Conservation (phyloP, 108 stramenopile species). For the Cyclotella atomus region DNA sequence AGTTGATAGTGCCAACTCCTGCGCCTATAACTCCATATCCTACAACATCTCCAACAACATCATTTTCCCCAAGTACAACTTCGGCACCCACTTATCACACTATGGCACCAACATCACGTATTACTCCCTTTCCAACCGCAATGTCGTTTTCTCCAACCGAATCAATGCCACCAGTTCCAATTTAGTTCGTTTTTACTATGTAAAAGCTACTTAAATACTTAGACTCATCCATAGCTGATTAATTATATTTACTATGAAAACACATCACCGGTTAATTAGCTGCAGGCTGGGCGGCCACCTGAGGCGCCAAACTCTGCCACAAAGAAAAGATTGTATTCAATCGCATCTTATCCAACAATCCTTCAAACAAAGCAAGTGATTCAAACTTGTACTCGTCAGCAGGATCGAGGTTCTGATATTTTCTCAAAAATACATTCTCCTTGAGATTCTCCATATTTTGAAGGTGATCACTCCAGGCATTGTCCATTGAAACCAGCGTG, state of each 20-base stretch:
- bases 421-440: slow-evolving; percentile 79
- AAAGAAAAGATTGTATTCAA: slow-evolving; percentile 84
- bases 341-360: slow-evolving; percentile 83
- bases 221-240: too few species aligned
- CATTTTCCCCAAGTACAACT: not conserved
- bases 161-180: not conserved
- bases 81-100: not conserved
- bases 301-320: slow-evolving; percentile 73
- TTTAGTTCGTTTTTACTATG: not conserved
- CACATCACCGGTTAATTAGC: not conserved
- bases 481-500: slow-evolving; percentile 88
- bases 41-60: not conserved
- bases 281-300: not conserved
- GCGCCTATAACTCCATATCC: slow-evolving; percentile 1
- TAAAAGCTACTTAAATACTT: too few species aligned
- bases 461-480: slow-evolving; percentile 91
- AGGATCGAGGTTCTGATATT: slow-evolving; percentile 79
- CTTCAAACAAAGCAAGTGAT: slow-evolving; percentile 75
- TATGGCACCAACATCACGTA: not conserved
- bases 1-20: not conserved
- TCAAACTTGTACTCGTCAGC: slow-evolving; percentile 80
- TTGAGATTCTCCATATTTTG: slow-evolving; percentile 88
- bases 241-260: too few species aligned
- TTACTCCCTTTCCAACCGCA: not conserved
- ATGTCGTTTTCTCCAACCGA: not conserved